Evolutionary conservation across 148 eudicot genomes (phyloP).

Genomic region (Dysphania ambrosioides): DNA sequence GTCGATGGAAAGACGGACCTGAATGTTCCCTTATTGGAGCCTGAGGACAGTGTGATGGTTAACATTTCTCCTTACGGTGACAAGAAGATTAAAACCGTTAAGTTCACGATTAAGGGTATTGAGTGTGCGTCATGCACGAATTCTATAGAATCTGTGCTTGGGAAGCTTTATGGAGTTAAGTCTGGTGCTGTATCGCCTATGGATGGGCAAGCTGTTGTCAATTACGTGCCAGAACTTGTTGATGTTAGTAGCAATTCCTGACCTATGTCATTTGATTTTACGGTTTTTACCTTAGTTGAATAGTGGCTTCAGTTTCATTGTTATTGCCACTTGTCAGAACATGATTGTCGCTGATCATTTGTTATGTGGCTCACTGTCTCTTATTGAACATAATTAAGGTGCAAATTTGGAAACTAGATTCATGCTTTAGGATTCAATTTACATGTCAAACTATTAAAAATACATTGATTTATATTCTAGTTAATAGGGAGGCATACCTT

Average conservation of each 20-base stretch:
- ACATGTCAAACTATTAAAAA: background rate
- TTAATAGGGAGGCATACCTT: background rate
- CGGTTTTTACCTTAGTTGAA: background rate
- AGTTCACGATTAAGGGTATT: slow-evolving; percentile 57
- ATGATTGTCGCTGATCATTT: background rate
- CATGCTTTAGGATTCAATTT: background rate
- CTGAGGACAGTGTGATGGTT: slow-evolving; percentile 39
- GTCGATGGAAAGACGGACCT: slow-evolving; percentile 46
- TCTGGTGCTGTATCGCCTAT: slow-evolving; percentile 57
- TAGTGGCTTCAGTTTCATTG: background rate
- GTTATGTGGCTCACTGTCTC: background rate
- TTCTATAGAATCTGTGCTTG: slow-evolving; percentile 64
- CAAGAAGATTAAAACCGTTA: slow-evolving; percentile 36
- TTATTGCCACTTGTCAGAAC: background rate
- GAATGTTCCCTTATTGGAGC: slow-evolving; percentile 53
- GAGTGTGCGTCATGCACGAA: slow-evolving; percentile 67
- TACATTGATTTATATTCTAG: background rate
- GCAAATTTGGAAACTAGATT: background rate
- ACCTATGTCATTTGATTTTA: background rate
- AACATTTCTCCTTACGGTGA: slow-evolving; percentile 29
- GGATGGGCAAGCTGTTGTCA: slow-evolving; percentile 73
- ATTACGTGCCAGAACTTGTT: slow-evolving; percentile 51
- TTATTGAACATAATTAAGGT: background rate
- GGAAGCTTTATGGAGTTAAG: slow-evolving; percentile 57
- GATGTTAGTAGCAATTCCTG: slow-evolving; percentile 39